phyloP scores from a whole-genome alignment of 2,329 filamentous ascomycete genomes.

The Endothia cerciana region DNA sequence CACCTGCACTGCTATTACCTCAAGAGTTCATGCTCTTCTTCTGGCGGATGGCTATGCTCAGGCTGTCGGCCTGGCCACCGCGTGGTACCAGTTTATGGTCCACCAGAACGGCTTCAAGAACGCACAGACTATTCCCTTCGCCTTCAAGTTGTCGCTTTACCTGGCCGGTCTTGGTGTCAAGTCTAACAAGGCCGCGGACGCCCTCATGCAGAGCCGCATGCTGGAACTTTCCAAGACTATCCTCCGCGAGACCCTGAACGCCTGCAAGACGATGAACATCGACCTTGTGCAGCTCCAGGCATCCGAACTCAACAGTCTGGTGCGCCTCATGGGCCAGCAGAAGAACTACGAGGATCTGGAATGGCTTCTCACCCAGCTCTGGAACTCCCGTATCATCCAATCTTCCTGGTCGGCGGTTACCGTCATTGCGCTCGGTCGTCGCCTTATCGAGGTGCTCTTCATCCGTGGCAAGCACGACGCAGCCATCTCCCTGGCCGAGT shows the following conservation, averaged over 20 bases:
- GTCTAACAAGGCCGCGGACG: constrained; percentile 34
- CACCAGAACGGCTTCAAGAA: constrained; percentile 30
- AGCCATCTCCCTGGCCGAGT: constrained; percentile 30
- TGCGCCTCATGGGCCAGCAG: constrained; percentile 30
- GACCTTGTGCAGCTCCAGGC: constrained; percentile 29
- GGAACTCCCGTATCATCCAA: constrained; percentile 30
- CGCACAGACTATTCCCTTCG: constrained; percentile 28
- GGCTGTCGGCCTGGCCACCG: constrained; percentile 27
- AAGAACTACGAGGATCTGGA: constrained; percentile 31
- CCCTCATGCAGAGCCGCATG: constrained; percentile 27
- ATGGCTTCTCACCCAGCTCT: constrained; percentile 30
- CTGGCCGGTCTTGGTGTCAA: constrained; percentile 32
- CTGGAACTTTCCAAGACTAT: constrained; percentile 30
- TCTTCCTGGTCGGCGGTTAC: constrained; percentile 27
- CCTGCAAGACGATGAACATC: constrained; percentile 30
- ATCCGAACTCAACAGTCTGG: constrained; percentile 29
- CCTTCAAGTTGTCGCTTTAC: constrained; percentile 30
- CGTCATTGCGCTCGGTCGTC: constrained; percentile 29
- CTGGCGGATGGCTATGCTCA: constrained; percentile 22
- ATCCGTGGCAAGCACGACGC: constrained; percentile 26
- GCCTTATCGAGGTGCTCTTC: constrained; percentile 29
- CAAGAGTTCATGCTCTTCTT: constrained; percentile 26
- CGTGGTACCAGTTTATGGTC: constrained; percentile 30
- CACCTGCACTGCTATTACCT: constrained; percentile 26
- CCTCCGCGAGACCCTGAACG: constrained; percentile 29